These are phyloP conservation scores for Candida chilensis DNA, from an alignment of 805 yeast species.

Conservation along the genomic window DNA sequence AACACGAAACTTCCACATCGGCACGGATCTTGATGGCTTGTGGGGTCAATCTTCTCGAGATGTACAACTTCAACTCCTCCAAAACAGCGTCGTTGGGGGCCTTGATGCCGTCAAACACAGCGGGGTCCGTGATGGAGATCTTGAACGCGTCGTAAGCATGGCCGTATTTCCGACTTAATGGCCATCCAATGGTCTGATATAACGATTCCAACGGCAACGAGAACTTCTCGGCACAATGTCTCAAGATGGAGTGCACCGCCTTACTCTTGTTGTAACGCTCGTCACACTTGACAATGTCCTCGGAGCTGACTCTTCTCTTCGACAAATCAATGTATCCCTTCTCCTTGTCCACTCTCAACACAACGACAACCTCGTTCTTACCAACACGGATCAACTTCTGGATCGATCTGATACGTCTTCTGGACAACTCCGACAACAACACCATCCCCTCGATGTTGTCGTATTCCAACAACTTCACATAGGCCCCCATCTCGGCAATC, in stretches of 20 bases:
- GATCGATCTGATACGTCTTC: slow-evolving; percentile 97
- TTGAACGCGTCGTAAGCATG: slow-evolving; percentile 98
- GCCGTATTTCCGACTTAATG: slow-evolving; percentile 88
- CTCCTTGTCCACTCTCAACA: slow-evolving; percentile 95
- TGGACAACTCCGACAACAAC: slow-evolving; percentile 85
- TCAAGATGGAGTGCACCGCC: slow-evolving; percentile 95
- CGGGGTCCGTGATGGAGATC: slow-evolving; percentile 84
- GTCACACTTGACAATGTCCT: slow-evolving; percentile 94
- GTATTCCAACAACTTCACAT: slow-evolving; percentile 90
- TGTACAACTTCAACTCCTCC: slow-evolving; percentile 80
- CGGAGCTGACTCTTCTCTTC: slow-evolving; percentile 96
- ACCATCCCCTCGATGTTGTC: slow-evolving; percentile 99
- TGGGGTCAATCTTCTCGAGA: slow-evolving; percentile 90
- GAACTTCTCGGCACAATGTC: slow-evolving; percentile 98
- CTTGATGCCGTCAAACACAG: slow-evolving; percentile 72
- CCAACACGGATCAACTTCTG: slow-evolving; percentile 98
- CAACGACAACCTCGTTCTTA: slow-evolving; percentile 96
- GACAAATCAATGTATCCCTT: slow-evolving; percentile 97
- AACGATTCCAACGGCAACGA: slow-evolving; percentile 77
- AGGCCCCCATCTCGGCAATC: slow-evolving; percentile 99
- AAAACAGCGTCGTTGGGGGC: slow-evolving; percentile 69
- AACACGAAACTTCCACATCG: slow-evolving; percentile 97
- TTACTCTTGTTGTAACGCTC: slow-evolving; percentile 95
- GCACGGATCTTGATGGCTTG: slow-evolving; percentile 97
- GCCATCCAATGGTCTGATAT: slow-evolving; percentile 94